phyloP scores from a whole-genome alignment of 805 yeast species.

The Myxozyma melibiosi region DNA sequence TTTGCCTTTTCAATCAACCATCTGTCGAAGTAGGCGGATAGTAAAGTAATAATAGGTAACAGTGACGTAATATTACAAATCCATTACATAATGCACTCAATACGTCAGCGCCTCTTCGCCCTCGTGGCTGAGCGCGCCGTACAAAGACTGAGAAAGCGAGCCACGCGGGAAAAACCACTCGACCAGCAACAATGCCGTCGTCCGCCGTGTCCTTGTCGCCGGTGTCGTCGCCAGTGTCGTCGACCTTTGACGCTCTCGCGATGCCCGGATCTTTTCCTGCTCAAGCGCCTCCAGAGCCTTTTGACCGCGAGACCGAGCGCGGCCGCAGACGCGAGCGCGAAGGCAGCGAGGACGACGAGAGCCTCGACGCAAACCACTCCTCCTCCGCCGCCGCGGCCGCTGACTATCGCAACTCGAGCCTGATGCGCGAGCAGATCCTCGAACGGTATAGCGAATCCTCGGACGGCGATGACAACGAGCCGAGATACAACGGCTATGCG shows the following conservation, averaged over 20 bases:
- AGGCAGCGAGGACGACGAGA: background rate
- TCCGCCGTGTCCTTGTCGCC: conserved; percentile 1
- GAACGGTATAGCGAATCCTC: background rate
- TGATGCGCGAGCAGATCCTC: background rate
- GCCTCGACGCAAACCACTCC: background rate
- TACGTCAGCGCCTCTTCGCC: conserved; percentile 5
- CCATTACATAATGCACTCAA: background rate
- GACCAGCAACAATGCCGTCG: conserved; percentile 1
- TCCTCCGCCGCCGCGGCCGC: too few species aligned
- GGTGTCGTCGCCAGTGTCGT: conserved; percentile 2
- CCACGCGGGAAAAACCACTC: background rate
- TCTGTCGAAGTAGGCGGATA: too few species aligned
- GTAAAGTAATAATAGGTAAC: too few species aligned
- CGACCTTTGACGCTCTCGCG: background rate
- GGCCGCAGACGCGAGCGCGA: background rate
- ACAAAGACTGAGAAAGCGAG: background rate
- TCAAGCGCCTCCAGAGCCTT: background rate
- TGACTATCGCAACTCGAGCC: background rate
- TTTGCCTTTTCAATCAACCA: too few species aligned
- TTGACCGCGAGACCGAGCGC: background rate
- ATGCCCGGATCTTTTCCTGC: conserved; percentile 19
- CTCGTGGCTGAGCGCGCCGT: conserved; percentile 6
- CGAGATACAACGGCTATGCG: conserved; percentile 7
- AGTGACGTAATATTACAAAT: too few species aligned
- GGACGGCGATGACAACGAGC: background rate